Evolutionary conservation across 768 basidiomycete genomes (phyloP).

Genomic region (Russula emetica): DNA sequence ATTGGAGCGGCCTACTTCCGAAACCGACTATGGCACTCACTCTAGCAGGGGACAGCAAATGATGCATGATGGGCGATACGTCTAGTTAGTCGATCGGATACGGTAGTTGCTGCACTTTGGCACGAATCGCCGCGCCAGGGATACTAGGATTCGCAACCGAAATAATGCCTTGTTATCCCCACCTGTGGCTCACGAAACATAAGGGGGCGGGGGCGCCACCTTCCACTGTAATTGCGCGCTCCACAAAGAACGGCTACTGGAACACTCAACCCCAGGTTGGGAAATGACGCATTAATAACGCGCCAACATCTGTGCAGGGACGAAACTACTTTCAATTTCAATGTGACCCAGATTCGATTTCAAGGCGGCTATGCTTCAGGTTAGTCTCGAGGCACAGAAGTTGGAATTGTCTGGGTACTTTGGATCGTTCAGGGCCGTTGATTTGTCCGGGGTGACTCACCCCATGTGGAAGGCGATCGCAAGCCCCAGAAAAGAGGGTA

Average conservation of each 20-base stretch:
- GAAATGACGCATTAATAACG: neutral
- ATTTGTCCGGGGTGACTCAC: too few species aligned
- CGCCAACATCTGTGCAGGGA: neutral
- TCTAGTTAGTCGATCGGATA: neutral
- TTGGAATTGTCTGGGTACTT: neutral
- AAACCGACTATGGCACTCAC: slow-evolving; percentile 8
- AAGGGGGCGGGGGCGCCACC: neutral
- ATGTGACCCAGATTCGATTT: neutral
- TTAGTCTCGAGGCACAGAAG: neutral
- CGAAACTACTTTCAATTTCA: neutral
- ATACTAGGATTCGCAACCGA: neutral
- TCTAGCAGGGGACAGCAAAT: neutral
- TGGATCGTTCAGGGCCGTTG: neutral
- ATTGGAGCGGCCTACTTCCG: neutral
- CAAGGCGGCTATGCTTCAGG: neutral
- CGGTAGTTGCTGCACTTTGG: neutral
- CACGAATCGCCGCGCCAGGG: neutral
- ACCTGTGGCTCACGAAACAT: neutral
- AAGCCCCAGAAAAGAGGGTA: neutral
- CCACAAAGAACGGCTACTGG: neutral
- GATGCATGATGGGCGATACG: neutral
- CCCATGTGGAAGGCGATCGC: neutral
- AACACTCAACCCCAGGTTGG: neutral
- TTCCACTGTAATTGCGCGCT: neutral
- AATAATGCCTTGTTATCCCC: neutral